Evolutionary conservation across 2,329 filamentous ascomycete species (phyloP).

Genomic region (Arthroderma uncinatum): DNA sequence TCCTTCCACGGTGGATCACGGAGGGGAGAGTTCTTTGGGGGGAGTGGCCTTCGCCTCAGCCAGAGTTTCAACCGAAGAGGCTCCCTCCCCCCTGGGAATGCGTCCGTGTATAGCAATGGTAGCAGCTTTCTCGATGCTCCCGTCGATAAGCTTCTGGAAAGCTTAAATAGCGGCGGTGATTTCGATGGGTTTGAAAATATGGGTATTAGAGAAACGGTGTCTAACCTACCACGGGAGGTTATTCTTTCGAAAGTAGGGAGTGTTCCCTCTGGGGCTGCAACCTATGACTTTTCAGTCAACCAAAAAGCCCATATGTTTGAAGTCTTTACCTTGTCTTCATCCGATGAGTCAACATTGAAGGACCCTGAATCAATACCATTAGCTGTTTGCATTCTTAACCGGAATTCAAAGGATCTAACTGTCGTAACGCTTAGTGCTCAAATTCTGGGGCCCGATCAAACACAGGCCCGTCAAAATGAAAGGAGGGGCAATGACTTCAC

Average conservation of each 20-base stretch:
- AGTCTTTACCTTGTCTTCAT: constrained; percentile 54
- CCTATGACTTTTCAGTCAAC: constrained; percentile 21
- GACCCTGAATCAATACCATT: constrained; percentile 25
- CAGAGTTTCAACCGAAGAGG: constrained; percentile 43
- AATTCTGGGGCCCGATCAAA: constrained; percentile 14
- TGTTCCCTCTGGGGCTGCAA: constrained; percentile 45
- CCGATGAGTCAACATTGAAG: constrained; percentile 24
- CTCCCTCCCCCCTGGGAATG: constrained; percentile 44
- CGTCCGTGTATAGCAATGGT: constrained; percentile 38
- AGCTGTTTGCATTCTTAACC: constrained; percentile 57
- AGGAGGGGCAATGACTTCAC: constrained; percentile 11
- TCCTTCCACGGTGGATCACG: constrained; percentile 41
- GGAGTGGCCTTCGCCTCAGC: constrained; percentile 53
- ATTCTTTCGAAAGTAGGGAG: constrained; percentile 59
- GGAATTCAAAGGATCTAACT: constrained; percentile 53
- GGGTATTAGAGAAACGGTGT: constrained; percentile 61
- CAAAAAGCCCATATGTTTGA: constrained; percentile 24
- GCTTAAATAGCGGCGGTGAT: constrained; percentile 50
- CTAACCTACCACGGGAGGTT: constrained; percentile 62
- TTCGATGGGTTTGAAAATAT: constrained; percentile 61
- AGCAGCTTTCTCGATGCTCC: constrained; percentile 58
- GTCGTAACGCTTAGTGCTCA: constrained; percentile 23
- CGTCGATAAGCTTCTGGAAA: constrained; percentile 58
- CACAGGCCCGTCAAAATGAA: constrained; percentile 17
- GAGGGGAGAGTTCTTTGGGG: constrained; percentile 64